Evolutionary conservation across 2,329 filamentous ascomycete species (phyloP).

Genomic region (Canariomyces notabilis): DNA sequence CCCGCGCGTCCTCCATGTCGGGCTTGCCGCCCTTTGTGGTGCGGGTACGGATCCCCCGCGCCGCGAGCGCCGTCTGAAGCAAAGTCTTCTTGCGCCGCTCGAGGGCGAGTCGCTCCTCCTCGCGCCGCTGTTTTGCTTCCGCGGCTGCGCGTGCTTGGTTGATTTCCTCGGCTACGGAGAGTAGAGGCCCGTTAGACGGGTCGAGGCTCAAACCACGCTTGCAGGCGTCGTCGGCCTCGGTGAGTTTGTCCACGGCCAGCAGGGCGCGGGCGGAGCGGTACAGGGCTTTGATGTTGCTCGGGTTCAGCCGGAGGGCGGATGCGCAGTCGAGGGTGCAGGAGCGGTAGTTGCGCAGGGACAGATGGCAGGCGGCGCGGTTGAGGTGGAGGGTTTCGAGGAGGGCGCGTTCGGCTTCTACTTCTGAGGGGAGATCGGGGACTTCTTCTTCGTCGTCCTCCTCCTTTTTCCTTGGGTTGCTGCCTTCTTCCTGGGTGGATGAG

Average conservation of each 20-base stretch:
- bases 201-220: slow-evolving; percentile 70
- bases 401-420: slow-evolving; percentile 54
- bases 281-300: slow-evolving; percentile 79
- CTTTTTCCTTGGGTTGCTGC: not conserved
- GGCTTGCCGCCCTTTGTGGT: slow-evolving; percentile 67
- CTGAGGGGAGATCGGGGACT: slow-evolving; percentile 43
- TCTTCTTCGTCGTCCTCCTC: slow-evolving; percentile 9
- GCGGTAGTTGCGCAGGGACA: slow-evolving; percentile 84
- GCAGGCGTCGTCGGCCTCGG: slow-evolving; percentile 77
- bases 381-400: slow-evolving; percentile 73
- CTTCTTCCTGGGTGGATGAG: slow-evolving; percentile 34
- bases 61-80: slow-evolving; percentile 60
- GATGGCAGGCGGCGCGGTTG: slow-evolving; percentile 85
- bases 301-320: slow-evolving; percentile 71
- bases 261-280: slow-evolving; percentile 80
- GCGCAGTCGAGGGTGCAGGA: slow-evolving; percentile 82
- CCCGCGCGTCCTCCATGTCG: slow-evolving; percentile 77
- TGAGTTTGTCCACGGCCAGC: slow-evolving; percentile 69
- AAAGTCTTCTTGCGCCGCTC: slow-evolving; percentile 54
- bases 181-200: slow-evolving; percentile 61
- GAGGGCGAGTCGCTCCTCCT: slow-evolving; percentile 50
- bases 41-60: slow-evolving; percentile 64
- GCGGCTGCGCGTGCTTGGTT: slow-evolving; percentile 50
- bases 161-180: slow-evolving; percentile 59
- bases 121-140: slow-evolving; percentile 50